phyloP scores from a whole-genome alignment of 164 flowering plant genomes.

The Tetrastigma voinierianum region DNA sequence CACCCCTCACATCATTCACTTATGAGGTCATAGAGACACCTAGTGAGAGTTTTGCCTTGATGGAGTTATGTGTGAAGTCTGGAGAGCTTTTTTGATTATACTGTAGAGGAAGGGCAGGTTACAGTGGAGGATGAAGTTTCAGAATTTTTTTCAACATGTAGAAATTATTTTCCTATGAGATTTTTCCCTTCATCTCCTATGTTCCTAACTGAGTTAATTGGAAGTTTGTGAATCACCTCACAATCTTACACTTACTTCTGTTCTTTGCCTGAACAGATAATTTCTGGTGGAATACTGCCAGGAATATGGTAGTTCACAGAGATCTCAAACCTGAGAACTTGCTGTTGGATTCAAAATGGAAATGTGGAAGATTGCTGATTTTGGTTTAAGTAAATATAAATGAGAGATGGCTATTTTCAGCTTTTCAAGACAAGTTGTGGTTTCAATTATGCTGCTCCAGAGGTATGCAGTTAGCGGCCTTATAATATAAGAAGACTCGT shows the following conservation, averaged over 20 bases:
- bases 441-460: constrained; percentile 82
- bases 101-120: constrained; percentile 75
- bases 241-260: neutral
- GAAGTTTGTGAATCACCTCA: neutral
- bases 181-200: neutral
- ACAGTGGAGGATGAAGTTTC: constrained; percentile 77
- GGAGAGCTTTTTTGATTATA: constrained; percentile 80
- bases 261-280: constrained; percentile 41
- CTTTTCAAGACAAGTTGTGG: constrained; percentile 81
- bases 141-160: constrained; percentile 74
- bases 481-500: neutral
- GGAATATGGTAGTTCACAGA: constrained; percentile 76
- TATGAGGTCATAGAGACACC: constrained; percentile 70
- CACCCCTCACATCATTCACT: constrained; percentile 75
- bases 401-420: constrained; percentile 82
- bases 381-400: constrained; percentile 76
- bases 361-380: constrained; percentile 80
- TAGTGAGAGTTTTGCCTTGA: constrained; percentile 60
- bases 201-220: neutral
- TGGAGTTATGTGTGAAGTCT: constrained; percentile 71
- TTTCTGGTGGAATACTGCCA: constrained; percentile 81
- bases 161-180: neutral
- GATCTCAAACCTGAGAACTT: constrained; percentile 79
- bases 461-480: constrained; percentile 35
- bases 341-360: constrained; percentile 58